phyloP scores from a whole-genome alignment of 768 basidiomycete genomes.

The Trametopsis cervina region DNA sequence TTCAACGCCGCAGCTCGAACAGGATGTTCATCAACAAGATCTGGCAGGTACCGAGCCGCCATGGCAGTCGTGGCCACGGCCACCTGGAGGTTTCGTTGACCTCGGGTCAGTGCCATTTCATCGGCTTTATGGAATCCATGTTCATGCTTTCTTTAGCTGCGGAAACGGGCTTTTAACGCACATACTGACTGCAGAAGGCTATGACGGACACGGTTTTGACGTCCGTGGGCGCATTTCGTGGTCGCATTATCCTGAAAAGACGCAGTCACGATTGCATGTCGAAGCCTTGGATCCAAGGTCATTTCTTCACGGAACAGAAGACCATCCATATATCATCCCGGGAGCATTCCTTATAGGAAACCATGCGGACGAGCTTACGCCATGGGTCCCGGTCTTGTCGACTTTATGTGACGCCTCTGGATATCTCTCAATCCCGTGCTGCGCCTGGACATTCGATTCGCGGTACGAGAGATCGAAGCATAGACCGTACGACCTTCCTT shows the following conservation, averaged over 20 bases:
- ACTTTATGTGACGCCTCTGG: conserved; percentile 54
- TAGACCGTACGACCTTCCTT: conserved; percentile 17
- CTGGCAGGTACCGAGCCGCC: conserved; percentile 28
- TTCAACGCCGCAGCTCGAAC: not conserved
- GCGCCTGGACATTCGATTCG: conserved; percentile 74
- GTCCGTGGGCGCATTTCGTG: conserved; percentile 82
- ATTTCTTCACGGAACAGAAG: conserved; percentile 4
- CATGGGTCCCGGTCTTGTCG: conserved; percentile 85
- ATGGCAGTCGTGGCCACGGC: conserved; percentile 72
- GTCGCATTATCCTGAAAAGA: conserved; percentile 62
- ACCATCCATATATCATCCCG: conserved; percentile 28
- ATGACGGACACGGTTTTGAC: conserved; percentile 79
- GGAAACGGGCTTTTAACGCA: conserved; percentile 93
- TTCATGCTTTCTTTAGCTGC: conserved; percentile 44
- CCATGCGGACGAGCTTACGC: conserved; percentile 94
- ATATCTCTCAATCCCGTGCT: conserved; percentile 85
- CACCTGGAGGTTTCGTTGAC: conserved; percentile 82
- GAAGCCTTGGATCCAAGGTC: conserved; percentile 62
- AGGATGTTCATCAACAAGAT: not conserved
- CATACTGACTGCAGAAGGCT: conserved; percentile 80
- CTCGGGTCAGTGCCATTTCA: conserved; percentile 51
- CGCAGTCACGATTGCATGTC: conserved; percentile 56
- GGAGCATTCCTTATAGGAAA: conserved; percentile 84
- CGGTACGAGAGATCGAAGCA: conserved; percentile 48
- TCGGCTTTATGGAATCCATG: not conserved